phyloP scores from a whole-genome alignment of 345 rosid species.

The Trapa incisa region DNA sequence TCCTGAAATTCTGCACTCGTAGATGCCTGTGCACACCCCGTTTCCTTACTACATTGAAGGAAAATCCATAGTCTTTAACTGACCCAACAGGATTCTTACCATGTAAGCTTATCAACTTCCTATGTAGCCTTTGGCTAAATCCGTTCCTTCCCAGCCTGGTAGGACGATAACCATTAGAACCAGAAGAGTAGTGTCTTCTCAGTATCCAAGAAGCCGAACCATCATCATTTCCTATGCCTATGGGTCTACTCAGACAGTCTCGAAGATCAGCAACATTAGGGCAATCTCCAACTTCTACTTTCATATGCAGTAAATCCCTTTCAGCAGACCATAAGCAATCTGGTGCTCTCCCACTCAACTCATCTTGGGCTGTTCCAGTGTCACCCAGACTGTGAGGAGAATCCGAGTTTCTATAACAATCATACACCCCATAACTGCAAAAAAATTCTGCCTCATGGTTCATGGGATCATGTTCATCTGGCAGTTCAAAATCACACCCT shows the following conservation, averaged over 20 bases:
- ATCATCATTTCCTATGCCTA: conserved; percentile 16
- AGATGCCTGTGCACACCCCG: conserved; percentile 14
- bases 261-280: conserved; percentile 23
- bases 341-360: conserved; percentile 14
- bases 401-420: conserved; percentile 15
- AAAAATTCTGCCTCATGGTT: conserved; percentile 14
- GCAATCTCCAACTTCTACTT: conserved; percentile 10
- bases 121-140: conserved; percentile 10
- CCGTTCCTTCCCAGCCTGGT: conserved; percentile 12
- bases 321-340: conserved; percentile 16
- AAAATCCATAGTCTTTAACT: conserved; percentile 12
- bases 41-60: conserved; percentile 12
- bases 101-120: conserved; percentile 22
- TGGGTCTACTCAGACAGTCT: conserved; percentile 19
- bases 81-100: conserved; percentile 18
- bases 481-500: conserved; percentile 23
- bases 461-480: conserved; percentile 18
- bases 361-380: conserved; percentile 9
- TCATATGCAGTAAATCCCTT: conserved; percentile 20
- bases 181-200: conserved; percentile 18
- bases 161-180: conserved; percentile 9
- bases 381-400: conserved; percentile 14
- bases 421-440: conserved; percentile 10
- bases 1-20: conserved; percentile 11
- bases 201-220: conserved; percentile 10